Evolutionary conservation across 2,329 filamentous ascomycete genomes (phyloP), one percentile per base, ranked within the genome.

Genomic region (Alternaria arbusti): DNA sequence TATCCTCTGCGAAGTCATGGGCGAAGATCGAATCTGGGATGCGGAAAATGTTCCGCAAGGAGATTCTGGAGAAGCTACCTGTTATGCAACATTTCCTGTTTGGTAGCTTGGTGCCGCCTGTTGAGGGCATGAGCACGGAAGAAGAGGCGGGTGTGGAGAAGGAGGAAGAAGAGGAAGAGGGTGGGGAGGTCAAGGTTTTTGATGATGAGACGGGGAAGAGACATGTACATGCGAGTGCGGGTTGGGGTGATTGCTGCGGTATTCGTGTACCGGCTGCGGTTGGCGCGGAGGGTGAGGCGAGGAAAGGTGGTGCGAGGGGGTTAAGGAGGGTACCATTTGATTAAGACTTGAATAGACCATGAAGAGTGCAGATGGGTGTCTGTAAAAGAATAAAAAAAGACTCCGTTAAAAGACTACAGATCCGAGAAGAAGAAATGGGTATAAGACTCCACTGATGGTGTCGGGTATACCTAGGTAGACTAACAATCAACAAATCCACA

Each of bases 71-170:
- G 30, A 99, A 99, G 81, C 79, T 99, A 59, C 96, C 96, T 1
- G 95, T 99, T 46, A 98, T 98, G 94, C 96, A 99, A 82, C 96
- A 99, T 79, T 99, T 99, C 73, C 77, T 99, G 58, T 99, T 99
- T 75, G 96, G 96, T 1, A 91, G 89, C 9, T 81, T 99, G 54
- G 86, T 99, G 2, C 90, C 93, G 0, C 93, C 95, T 0, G 88
- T 86, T 0, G 88, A 93, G 22, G 92, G 88, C 1, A 98, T 99
- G 96, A 91, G 88, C 66, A 86, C 84, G 50, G 86, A 88, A 50
- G 81, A 81, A 1, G 84, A 86, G 23, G 81, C 80, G 2, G 85
- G 83, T 12, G 82, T 84, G 10, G 82, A 81, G 49, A 68, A 70
- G 6, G 80, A 79, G 30, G 79, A 78, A 11, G 79, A 81, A 40